Percentiles rank a stretch among this genome's conserved stretches.
Conservation (phyloP, 768 basidiomycete genomes). For the Hortiboletus campestris region DNA sequence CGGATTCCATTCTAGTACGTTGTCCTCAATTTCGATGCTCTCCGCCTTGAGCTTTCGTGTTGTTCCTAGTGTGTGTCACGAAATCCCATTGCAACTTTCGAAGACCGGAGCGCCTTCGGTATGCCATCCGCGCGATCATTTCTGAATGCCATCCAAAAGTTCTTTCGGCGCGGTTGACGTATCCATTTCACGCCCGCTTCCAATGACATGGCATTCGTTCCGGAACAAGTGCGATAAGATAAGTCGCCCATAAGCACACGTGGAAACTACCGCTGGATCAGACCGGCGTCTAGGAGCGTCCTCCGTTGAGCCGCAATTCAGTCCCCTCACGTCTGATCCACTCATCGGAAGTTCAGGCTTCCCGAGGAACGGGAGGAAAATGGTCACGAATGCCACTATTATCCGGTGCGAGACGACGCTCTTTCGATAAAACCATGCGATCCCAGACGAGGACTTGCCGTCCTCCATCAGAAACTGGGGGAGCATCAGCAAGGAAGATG, state of each 20-base stretch:
- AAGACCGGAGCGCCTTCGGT: slow-evolving; percentile 28
- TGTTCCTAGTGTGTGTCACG: slow-evolving; percentile 15
- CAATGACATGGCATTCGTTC: slow-evolving; percentile 13
- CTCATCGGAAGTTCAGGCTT: slow-evolving; percentile 3
- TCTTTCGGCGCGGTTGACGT: slow-evolving; percentile 35
- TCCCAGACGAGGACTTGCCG: slow-evolving; percentile 10
- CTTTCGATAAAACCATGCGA: slow-evolving; percentile 25
- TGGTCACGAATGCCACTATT: neutral
- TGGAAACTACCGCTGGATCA: slow-evolving; percentile 34
- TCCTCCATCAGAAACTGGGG: slow-evolving; percentile 2
- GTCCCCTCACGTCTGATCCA: slow-evolving; percentile 14
- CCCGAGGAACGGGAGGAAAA: fast-evolving
- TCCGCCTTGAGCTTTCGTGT: no score
- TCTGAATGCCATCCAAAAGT: slow-evolving; percentile 30
- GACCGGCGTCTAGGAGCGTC: slow-evolving; percentile 9
- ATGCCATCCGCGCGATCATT: slow-evolving; percentile 4
- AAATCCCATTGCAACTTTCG: slow-evolving; percentile 45
- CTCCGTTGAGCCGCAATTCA: slow-evolving; percentile 8
- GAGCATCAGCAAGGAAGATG: no score
- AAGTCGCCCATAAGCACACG: slow-evolving; percentile 31
- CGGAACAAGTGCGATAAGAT: slow-evolving; percentile 24
- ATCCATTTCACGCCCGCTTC: slow-evolving; percentile 3
- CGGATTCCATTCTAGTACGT: slow-evolving; percentile 48
- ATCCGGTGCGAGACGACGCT: slow-evolving; percentile 15
- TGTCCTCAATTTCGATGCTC: neutral